A percentile compares a stretch with the other conserved stretches of the same genome.
Conservation (phyloP, 805 yeast genomes). For the Grigorovia transvaalensis region DNA sequence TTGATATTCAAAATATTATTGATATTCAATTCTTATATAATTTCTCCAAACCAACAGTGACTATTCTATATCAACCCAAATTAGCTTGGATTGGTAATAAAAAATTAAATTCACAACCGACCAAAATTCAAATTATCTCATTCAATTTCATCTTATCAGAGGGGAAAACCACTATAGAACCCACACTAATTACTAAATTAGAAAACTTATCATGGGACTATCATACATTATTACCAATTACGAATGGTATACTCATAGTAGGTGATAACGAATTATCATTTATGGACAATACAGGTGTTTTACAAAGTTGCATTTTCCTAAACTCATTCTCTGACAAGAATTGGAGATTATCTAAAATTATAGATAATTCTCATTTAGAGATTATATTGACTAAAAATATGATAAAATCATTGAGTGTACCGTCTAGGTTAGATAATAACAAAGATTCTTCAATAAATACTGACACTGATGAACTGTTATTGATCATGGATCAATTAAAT, state of each 20-base stretch:
- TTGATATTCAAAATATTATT: slow-evolving; percentile 48
- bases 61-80: slow-evolving; percentile 46
- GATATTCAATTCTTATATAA: slow-evolving; percentile 64
- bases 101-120: slow-evolving; percentile 14
- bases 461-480: slow-evolving; percentile 12
- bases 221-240: slow-evolving; percentile 51
- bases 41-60: slow-evolving; percentile 76
- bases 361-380: slow-evolving; percentile 29
- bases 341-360: slow-evolving; percentile 43
- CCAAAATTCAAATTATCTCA: slow-evolving; percentile 28
- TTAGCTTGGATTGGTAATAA: slow-evolving; percentile 67
- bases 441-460: slow-evolving; percentile 1
- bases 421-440: slow-evolving; percentile 3
- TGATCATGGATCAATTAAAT: slow-evolving; percentile 21
- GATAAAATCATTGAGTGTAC: slow-evolving; percentile 9
- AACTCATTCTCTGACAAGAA: slow-evolving; percentile 28
- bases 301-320: slow-evolving; percentile 26
- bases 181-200: slow-evolving; percentile 59
- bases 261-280: slow-evolving; percentile 75
- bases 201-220: slow-evolving; percentile 66
- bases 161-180: slow-evolving; percentile 21
- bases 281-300: slow-evolving; percentile 52
- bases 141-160: slow-evolving; percentile 37
- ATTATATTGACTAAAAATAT: slow-evolving; percentile 13
- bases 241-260: slow-evolving; percentile 51